Base-by-base conservation (phyloP, 1,284 basidiomycete genomes). In the Austroboletus novae-zelandiae region DNA sequence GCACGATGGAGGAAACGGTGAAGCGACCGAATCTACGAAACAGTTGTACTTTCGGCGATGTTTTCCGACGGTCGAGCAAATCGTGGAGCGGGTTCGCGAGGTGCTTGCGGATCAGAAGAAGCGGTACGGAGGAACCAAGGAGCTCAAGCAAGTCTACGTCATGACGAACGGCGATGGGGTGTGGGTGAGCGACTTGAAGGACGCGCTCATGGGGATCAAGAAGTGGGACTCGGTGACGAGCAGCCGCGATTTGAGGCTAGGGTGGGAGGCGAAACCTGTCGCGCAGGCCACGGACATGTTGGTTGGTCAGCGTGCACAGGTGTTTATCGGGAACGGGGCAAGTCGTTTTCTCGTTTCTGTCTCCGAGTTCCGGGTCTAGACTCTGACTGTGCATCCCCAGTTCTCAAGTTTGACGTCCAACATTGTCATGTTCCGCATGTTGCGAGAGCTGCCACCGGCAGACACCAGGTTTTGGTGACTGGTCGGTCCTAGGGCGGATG, bases 391-490 rank as follows among this genome's bases (percentile, higher is more conserved):
- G 11, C 23, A 5, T n/a, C 25, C 4, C 18, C 50, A 81, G 79
- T 84, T 81, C 52, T 83, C 81, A 25, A 81, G 77, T 53, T 50
- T 84, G 57, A 80, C 78, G 0, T 74, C 77, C 4, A 83, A 81
- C 53, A 70, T 79, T 6, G 74, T 75, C 35, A 76, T 81, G 74
- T 64, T 83, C 31, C 72, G 81, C 15, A 74, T 74, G 71, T 56
- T 70, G 34, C 65, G 65, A 35, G 61, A 62, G 15, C 40, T 67
- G 2, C 47, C 64, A 23, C 63, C 72, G 0, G 56, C 64, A 15
- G 61, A 61, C 30, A 71, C 56, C 11, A 59, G 71, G n/a, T 67
- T 76, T 50, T 75, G 73, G 74, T 74, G 50, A 61, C 35, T 4
- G 8, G 20, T 25, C 35, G 25, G 5, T 6, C 10, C 9, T 36